Evolutionary conservation across 208 protist genomes (phyloP).

Genomic region (Porcisia deanei): DNA sequence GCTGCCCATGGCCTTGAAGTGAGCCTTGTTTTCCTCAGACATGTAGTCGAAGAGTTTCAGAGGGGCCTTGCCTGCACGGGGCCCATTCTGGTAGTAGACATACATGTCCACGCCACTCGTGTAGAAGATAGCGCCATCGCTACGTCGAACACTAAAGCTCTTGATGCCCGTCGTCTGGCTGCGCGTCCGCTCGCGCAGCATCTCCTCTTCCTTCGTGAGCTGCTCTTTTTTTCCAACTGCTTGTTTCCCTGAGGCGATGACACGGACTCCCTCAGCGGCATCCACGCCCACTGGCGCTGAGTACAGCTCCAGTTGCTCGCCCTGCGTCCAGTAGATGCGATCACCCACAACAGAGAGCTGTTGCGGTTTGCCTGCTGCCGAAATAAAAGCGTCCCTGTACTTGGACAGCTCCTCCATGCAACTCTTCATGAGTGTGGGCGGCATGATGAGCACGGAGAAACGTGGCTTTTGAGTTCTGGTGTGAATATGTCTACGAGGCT

Average conservation of each 20-base stretch:
- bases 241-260: conserved; percentile 22
- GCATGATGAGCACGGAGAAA: conserved; percentile 5
- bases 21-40: conserved; percentile 31
- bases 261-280: conserved; percentile 16
- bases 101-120: conserved; percentile 57
- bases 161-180: conserved; percentile 61
- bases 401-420: conserved; percentile 52
- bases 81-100: conserved; percentile 59
- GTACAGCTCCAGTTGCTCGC: conserved; percentile 71
- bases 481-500: neutral
- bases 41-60: conserved; percentile 71
- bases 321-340: conserved; percentile 81
- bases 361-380: conserved; percentile 58
- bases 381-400: conserved; percentile 34
- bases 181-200: conserved; percentile 80
- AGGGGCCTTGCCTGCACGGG: conserved; percentile 37
- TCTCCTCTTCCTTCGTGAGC: conserved; percentile 77
- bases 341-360: conserved; percentile 55
- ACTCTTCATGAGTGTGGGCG: conserved; percentile 19
- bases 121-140: conserved; percentile 70
- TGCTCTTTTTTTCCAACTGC: conserved; percentile 13
- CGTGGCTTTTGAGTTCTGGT: too few relatives aligned
- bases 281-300: conserved; percentile 24
- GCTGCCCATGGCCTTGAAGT: conserved; percentile 35
- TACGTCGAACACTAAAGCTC: conserved; percentile 50